phyloP scores from a whole-genome alignment of 2,329 filamentous ascomycete genomes.

The Paecilomyces sp. region DNA sequence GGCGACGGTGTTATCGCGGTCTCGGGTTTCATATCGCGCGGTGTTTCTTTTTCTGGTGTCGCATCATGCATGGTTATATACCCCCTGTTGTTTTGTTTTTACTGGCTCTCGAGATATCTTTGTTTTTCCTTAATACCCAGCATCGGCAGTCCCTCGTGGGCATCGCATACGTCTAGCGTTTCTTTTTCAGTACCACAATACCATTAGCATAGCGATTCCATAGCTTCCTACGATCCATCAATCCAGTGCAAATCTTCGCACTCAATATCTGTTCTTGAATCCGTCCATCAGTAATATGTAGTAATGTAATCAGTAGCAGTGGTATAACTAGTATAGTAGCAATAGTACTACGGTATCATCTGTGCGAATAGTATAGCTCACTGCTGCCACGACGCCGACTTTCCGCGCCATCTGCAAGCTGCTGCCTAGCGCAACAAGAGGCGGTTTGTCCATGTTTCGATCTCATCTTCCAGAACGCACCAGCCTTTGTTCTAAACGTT shows the following conservation, averaged over 20 bases:
- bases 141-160: not conserved
- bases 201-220: constrained; percentile 1
- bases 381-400: not conserved
- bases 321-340: too few relatives aligned
- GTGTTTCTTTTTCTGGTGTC: constrained; percentile 1
- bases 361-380: not conserved
- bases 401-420: not conserved
- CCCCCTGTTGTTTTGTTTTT: not conserved
- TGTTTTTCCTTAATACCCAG: constrained; percentile 2
- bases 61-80: constrained; percentile 2
- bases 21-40: not conserved
- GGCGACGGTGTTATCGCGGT: constrained; percentile 1
- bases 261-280: not conserved
- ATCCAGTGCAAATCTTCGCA: constrained; percentile 3
- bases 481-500: not conserved
- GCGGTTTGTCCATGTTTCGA: not conserved
- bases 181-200: not conserved
- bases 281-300: not conserved
- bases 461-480: not conserved
- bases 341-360: not conserved
- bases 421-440: not conserved
- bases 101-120: not conserved
- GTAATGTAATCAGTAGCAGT: not conserved
- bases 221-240: not conserved
- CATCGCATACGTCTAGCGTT: constrained; percentile 2